Conservation (phyloP, 148 eudicot species). For the Camellia japonica region DNA sequence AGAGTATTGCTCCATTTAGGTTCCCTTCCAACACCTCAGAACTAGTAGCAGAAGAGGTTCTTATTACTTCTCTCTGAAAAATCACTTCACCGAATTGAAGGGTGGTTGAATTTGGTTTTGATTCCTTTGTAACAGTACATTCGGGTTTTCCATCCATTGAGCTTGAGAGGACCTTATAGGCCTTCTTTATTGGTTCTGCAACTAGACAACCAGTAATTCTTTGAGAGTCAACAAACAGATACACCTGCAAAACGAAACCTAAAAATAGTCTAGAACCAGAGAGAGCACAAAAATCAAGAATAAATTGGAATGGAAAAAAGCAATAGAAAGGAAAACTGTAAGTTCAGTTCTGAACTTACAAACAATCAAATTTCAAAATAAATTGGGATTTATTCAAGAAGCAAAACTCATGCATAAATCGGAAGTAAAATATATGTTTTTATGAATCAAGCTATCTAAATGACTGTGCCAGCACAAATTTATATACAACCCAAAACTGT, state of each 20-base stretch:
- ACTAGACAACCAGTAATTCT: constrained; percentile 73
- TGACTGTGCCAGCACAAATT: neutral
- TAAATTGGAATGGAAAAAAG: neutral
- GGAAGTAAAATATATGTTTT: neutral
- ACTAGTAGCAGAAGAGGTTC: constrained; percentile 25
- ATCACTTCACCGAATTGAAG: constrained; percentile 74
- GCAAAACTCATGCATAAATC: neutral
- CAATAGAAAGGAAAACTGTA: neutral
- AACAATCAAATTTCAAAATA: neutral
- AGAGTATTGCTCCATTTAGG: constrained; percentile 47
- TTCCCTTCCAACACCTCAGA: constrained; percentile 23
- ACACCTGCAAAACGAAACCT: constrained; percentile 44
- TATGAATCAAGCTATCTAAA: neutral
- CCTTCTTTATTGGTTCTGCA: constrained; percentile 62
- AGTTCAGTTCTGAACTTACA: neutral
- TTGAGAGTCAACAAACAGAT: constrained; percentile 57
- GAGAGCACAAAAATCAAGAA: neutral
- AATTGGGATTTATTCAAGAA: neutral
- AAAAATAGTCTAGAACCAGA: neutral
- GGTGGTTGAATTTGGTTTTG: constrained; percentile 34
- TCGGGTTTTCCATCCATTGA: constrained; percentile 20
- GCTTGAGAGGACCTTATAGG: constrained; percentile 49
- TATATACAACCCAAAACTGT: neutral
- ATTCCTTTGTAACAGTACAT: constrained; percentile 28
- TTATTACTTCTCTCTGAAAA: constrained; percentile 62